These are phyloP conservation scores for Bipolaris bicolor DNA, from an alignment of 2,329 filamentous ascomycete genomes.

Conservation along the genomic window DNA sequence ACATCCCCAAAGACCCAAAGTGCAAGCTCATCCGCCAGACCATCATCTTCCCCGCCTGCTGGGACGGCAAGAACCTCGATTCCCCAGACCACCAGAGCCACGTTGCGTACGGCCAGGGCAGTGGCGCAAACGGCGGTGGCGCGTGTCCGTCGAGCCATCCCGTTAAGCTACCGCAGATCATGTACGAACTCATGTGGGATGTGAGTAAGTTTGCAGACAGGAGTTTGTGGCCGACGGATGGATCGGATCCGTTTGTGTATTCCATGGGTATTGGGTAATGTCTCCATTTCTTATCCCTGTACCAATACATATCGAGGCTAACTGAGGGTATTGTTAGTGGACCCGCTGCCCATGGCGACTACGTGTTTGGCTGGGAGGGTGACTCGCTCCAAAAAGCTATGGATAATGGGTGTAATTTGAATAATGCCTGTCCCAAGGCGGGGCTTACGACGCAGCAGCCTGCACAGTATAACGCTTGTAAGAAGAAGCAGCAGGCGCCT, in stretches of 20 bases:
- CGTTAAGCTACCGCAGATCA: constrained; percentile 44
- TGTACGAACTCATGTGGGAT: constrained; percentile 48
- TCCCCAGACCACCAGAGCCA: constrained; percentile 49
- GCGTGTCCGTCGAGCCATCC: constrained; percentile 52
- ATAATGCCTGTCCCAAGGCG: constrained; percentile 39
- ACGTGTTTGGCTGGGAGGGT: constrained; percentile 55
- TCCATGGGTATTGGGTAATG: constrained; percentile 43
- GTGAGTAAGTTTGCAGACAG: constrained; percentile 40
- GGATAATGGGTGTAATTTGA: constrained; percentile 50
- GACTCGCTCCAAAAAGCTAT: constrained; percentile 52
- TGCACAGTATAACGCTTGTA: constrained; percentile 40
- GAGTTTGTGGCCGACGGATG: constrained; percentile 42
- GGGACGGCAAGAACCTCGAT: constrained; percentile 42
- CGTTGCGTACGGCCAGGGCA: constrained; percentile 54
- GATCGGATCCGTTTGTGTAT: constrained; percentile 43
- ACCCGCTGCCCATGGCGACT: constrained; percentile 46
- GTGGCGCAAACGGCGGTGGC: constrained; percentile 56
- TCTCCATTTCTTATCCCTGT: neutral
- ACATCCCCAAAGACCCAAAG: constrained; percentile 53
- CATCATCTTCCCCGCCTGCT: constrained; percentile 55
- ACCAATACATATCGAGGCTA: neutral
- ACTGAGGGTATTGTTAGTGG: constrained; percentile 21
- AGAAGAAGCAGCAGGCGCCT: constrained; percentile 42
- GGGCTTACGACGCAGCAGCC: constrained; percentile 39
- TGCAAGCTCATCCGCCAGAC: constrained; percentile 63